These are phyloP conservation scores for Telopea speciosissima DNA, from an alignment of 177 flowering plant genomes.

Conservation along the genomic window DNA sequence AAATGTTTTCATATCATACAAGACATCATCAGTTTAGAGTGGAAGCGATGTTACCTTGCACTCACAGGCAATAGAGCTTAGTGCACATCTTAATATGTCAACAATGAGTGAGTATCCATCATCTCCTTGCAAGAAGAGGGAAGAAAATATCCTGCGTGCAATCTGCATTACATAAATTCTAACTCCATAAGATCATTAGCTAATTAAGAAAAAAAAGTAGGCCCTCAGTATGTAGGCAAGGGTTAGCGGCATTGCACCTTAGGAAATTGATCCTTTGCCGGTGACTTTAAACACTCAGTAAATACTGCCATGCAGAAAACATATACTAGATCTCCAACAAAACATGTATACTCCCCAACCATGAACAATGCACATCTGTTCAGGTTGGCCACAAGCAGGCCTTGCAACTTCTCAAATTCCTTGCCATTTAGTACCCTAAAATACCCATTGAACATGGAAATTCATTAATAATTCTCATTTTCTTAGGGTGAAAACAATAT, in stretches of 20 bases:
- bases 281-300: constrained; percentile 41
- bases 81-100: constrained; percentile 33
- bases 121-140: constrained; percentile 30
- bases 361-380: constrained; percentile 39
- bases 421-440: constrained; percentile 56
- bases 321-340: constrained; percentile 35
- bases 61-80: constrained; percentile 29
- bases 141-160: constrained; percentile 45
- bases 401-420: constrained; percentile 43
- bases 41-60: constrained; percentile 45
- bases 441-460: neutral
- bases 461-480: neutral
- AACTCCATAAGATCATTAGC: neutral
- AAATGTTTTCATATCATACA: neutral
- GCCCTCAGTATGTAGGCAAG: neutral
- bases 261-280: constrained; percentile 38
- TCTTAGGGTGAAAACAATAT: neutral
- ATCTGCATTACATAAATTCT: constrained; percentile 33
- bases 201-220: constrained; percentile 10
- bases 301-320: constrained; percentile 38
- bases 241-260: constrained; percentile 36
- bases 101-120: constrained; percentile 19
- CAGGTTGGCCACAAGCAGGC: constrained; percentile 38
- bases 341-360: constrained; percentile 27
- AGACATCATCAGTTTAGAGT: neutral